Conservation (phyloP, 208 protist genomes). For the Leishmania braziliensis region DNA sequence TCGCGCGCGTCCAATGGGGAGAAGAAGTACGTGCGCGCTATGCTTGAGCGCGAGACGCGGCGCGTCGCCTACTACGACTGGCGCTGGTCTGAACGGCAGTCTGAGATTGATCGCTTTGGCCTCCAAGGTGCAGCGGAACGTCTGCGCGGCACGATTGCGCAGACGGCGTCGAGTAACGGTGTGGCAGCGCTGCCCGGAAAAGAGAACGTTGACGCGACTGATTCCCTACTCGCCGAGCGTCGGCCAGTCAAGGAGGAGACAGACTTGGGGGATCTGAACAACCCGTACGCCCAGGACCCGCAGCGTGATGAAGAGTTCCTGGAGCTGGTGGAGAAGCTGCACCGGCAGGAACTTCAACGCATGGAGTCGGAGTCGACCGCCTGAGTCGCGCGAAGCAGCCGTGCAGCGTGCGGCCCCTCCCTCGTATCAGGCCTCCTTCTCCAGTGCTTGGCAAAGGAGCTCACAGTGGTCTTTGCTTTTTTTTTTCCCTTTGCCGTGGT, state of each 20-base stretch:
- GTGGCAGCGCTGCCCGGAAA: slow-evolving; percentile 2
- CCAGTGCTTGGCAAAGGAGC: background rate
- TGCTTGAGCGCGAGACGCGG: slow-evolving; percentile 89
- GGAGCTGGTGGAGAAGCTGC: slow-evolving; percentile 55
- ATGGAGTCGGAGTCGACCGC: slow-evolving; percentile 38
- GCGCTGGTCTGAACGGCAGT: slow-evolving; percentile 77
- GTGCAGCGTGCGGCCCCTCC: background rate
- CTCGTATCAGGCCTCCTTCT: background rate
- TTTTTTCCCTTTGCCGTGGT: background rate
- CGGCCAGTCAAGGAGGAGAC: slow-evolving; percentile 18
- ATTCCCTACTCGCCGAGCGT: slow-evolving; percentile 15
- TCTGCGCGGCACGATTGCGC: slow-evolving; percentile 30
- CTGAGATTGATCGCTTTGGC: slow-evolving; percentile 85
- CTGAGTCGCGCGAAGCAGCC: background rate
- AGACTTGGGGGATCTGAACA: slow-evolving; percentile 34
- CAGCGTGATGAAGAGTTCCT: slow-evolving; percentile 77
- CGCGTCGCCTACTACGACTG: slow-evolving; percentile 86
- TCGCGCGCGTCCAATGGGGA: slow-evolving; percentile 79
- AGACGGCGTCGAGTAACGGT: background rate
- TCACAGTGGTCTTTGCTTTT: background rate
- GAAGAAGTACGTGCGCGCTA: slow-evolving; percentile 71
- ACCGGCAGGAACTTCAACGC: slow-evolving; percentile 51
- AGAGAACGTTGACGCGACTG: slow-evolving; percentile 6
- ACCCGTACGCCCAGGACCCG: slow-evolving; percentile 70
- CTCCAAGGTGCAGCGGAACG: slow-evolving; percentile 31